These are phyloP conservation scores for Stylonectria norvegica DNA, from an alignment of 2,329 filamentous ascomycete genomes.

Conservation along the genomic window DNA sequence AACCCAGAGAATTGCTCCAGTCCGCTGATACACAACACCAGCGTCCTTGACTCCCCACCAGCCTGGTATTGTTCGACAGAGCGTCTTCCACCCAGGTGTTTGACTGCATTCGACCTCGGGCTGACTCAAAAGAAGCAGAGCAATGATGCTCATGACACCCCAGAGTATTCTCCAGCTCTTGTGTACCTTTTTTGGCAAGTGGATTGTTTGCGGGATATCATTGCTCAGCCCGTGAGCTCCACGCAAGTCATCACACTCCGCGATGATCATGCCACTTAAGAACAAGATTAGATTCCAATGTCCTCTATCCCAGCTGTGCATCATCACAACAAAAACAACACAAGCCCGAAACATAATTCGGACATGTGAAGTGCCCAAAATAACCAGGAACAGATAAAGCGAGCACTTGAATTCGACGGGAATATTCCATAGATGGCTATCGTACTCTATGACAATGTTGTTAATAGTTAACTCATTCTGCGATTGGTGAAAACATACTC, in stretches of 20 bases:
- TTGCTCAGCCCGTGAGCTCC: constrained; percentile 35
- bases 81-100: constrained; percentile 45
- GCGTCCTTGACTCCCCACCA: constrained; percentile 39
- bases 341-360: constrained; percentile 38
- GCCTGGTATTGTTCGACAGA: not conserved
- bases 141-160: constrained; percentile 30
- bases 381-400: constrained; percentile 51
- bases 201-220: constrained; percentile 7
- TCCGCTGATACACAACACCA: not conserved
- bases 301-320: constrained; percentile 43
- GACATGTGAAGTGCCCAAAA: constrained; percentile 46
- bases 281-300: constrained; percentile 53
- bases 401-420: constrained; percentile 55
- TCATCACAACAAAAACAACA: constrained; percentile 36
- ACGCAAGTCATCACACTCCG: constrained; percentile 48
- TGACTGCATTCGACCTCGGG: constrained; percentile 36
- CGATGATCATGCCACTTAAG: constrained; percentile 48
- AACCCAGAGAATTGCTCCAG: not conserved
- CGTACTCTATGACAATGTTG: constrained; percentile 36
- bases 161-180: constrained; percentile 37
- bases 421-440: constrained; percentile 58
- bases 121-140: constrained; percentile 45
- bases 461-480: constrained; percentile 13
- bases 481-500: constrained; percentile 10
- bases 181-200: not conserved